Conservation (phyloP, 2,329 filamentous ascomycete species). For the Westerdykella ornata region DNA sequence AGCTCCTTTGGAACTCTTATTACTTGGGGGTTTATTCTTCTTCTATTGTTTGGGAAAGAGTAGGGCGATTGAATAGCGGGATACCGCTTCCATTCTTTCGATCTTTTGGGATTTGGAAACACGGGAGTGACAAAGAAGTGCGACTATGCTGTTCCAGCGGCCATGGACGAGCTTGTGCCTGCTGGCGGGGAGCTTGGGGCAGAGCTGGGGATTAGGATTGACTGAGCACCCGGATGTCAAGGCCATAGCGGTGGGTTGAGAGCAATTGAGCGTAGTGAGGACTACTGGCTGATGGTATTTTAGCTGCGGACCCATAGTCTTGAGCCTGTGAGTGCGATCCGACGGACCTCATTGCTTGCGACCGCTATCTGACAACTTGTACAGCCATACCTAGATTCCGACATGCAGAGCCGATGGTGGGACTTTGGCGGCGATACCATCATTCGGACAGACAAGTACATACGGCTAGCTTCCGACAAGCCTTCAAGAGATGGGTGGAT, state of each 20-base stretch:
- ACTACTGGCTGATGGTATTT: conserved; percentile 16
- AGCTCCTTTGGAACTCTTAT: conserved; percentile 9
- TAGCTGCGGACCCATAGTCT: conserved; percentile 85
- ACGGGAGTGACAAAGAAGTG: conserved; percentile 7
- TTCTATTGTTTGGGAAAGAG: too few species aligned
- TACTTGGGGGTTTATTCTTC: conserved; percentile 23
- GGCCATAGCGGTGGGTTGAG: conserved; percentile 56
- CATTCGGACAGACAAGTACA: conserved; percentile 69
- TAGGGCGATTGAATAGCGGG: too few species aligned
- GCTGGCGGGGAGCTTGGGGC: conserved; percentile 32
- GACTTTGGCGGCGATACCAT: conserved; percentile 97
- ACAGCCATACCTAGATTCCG: conserved; percentile 92
- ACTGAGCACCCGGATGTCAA: conserved; percentile 48
- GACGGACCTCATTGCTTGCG: conserved; percentile 8
- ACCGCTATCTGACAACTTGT: background rate
- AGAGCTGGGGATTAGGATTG: conserved; percentile 26
- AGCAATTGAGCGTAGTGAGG: background rate
- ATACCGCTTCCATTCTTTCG: conserved; percentile 21
- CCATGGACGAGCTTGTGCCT: conserved; percentile 35
- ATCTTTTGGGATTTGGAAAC: background rate
- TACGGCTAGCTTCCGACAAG: conserved; percentile 84
- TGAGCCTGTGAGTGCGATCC: conserved; percentile 56
- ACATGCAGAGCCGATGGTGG: conserved; percentile 98
- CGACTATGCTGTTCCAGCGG: conserved; percentile 31
- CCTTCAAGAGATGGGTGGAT: conserved; percentile 89